Base-by-base conservation (phyloP, 352 stramenopile genomes). In the Phytophthora melonis region DNA sequence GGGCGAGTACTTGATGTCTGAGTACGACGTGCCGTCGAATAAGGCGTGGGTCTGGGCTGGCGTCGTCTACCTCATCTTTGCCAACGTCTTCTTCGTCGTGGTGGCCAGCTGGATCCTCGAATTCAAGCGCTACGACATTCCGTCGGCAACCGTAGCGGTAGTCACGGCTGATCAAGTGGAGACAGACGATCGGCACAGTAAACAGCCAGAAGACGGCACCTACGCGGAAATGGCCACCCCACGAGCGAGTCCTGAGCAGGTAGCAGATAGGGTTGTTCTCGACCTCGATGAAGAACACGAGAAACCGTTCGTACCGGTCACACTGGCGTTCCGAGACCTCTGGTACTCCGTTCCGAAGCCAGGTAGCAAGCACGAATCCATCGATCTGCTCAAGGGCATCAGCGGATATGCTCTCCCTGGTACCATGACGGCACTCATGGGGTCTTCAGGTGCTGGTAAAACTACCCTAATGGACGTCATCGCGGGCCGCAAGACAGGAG, bases 401-500 rank as follows among this genome's bases (percentile, higher is more conserved):
- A 83, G 47, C 62, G 91, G 90, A n/a, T 70, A 70, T 18, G 73
- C 77, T 4, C 3, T 60, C 0, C 83, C 83, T 3, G 83, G 84
- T 2, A 66, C 60, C 0, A 80, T 91, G 45, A 81, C 75, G 5
- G 83, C 83, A 3, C 66, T 91, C 21, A 88, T 89, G 77, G 84
- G 84, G 11, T 76, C 77, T 8, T 76, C 68, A 0, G 84, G 86
- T 53, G 83, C 88, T 39, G 91, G 93, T 1, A 97, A 98, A 68
- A 97, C 67, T 1, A 74, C 67, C 0, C 21, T 74, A 5, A 68
- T 74, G 66, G 66, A 74, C 25, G 66, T 74, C 9, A 93, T 98
- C 52, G 90, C 94, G 3, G 76, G 95, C 7, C 81, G 93, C 39
- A 98, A 98, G 70, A 92, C 81, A 9, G 83, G 80, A 49, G 94